These are phyloP conservation scores for Pyrrhoderma noxium DNA, from an alignment of 1,284 basidiomycete genomes.

Conservation along the genomic window DNA sequence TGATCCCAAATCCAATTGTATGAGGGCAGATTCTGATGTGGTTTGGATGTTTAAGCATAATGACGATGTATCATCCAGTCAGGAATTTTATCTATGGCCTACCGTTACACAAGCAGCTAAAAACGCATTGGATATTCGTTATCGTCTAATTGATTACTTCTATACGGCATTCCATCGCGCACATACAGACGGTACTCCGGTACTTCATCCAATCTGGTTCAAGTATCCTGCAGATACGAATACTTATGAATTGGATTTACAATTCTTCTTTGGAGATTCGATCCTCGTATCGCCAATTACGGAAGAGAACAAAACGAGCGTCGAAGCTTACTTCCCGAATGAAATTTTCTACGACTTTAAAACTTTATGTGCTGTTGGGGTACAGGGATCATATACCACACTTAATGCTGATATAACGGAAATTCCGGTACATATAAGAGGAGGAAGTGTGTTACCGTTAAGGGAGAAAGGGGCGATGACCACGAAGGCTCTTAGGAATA, in stretches of 20 bases:
- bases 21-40: too few relatives aligned
- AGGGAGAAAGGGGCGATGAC: constrained; percentile 51
- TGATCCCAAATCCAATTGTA: neutral
- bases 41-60: too few relatives aligned
- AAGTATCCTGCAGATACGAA: constrained; percentile 53
- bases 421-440: constrained; percentile 57
- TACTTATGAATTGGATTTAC: constrained; percentile 55
- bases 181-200: constrained; percentile 50
- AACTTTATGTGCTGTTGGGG: neutral
- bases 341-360: neutral
- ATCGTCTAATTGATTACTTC: constrained; percentile 64
- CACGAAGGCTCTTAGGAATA: constrained; percentile 44
- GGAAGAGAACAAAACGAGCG: constrained; percentile 51
- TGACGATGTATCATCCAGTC: constrained; percentile 40
- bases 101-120: constrained; percentile 38
- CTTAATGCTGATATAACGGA: constrained; percentile 47
- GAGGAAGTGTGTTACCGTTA: constrained; percentile 51
- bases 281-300: constrained; percentile 65
- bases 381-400: constrained; percentile 24
- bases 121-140: constrained; percentile 56
- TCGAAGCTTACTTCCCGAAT: constrained; percentile 44
- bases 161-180: constrained; percentile 64
- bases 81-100: constrained; percentile 65
- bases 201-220: constrained; percentile 54
- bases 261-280: constrained; percentile 62